Evolutionary conservation across 768 basidiomycete genomes (phyloP), one percentile per base, ranked within the genome.

Genomic region (Peribolospora kevripleyi): DNA sequence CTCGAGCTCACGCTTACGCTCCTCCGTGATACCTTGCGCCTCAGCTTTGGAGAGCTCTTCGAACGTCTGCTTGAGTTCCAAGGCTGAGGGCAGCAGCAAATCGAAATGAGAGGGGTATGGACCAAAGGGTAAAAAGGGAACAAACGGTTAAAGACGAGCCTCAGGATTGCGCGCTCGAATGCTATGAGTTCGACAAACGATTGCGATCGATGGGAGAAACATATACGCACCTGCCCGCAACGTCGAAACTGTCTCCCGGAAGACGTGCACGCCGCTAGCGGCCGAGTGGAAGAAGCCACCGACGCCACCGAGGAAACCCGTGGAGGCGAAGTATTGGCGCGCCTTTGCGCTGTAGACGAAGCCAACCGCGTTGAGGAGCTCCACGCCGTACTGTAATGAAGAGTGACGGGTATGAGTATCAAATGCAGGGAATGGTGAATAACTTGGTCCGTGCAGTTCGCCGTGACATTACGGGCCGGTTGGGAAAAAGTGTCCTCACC

Each of bases 201-300:
- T 50, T 54, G 48, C 25, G 51, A 51, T 13, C 37, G 11, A 37
- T n/a, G 2, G 43, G 10, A 49, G 45, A 7, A 38, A 49, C 14
- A 38, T n/a, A 56, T 43, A 49, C 50, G 47, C n/a, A 48, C 72
- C 82, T 61, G 25, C 25, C 25, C 25, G 25, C 25, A 25, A 25
- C 25, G 25, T 25, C 25, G 25, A 25, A 25, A 59, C 84, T 82
- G 84, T 87, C 70, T 88, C 85, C 65, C 84, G 86, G 67, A 91
- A 83, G 13, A 88, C 81, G 63, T 90, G 85, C 51, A 86, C 88
- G 69, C 85, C 87, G 9, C 82, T 83, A 65, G 85, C 83, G 3
- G 87, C 83, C 54, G 84, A 84, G 66, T 90, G 86, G 56, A 90
- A 65, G 86, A 86, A 91, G 6, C 87, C 86, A 9, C 86, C 86